These are phyloP conservation scores for Anacardium occidentale DNA, from an alignment of 345 rosid genomes.

Conservation along the genomic window DNA sequence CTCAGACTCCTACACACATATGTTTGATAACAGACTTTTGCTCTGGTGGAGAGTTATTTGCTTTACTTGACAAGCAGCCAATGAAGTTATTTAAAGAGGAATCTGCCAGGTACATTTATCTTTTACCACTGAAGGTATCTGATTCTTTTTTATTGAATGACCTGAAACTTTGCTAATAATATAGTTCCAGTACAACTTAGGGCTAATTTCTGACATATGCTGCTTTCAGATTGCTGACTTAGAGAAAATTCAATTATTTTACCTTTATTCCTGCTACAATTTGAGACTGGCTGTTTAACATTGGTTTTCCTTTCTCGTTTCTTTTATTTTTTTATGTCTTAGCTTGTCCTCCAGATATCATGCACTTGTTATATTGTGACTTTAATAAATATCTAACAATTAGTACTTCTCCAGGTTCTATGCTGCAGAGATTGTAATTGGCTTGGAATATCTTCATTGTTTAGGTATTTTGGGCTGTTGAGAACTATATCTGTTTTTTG, in stretches of 20 bases:
- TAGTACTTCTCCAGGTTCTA: conserved; percentile 64
- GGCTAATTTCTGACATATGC: not conserved
- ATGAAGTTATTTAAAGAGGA: conserved; percentile 83
- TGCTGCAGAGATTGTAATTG: conserved; percentile 83
- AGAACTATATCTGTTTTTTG: not conserved
- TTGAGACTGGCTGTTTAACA: not conserved
- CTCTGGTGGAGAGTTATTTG: conserved; percentile 95
- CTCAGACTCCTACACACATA: conserved; percentile 88
- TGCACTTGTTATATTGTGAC: not conserved
- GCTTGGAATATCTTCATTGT: conserved; percentile 95
- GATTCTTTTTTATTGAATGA: not conserved
- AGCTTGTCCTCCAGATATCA: not conserved
- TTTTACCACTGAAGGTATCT: not conserved
- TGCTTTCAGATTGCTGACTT: conserved; percentile 7
- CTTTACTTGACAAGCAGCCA: conserved; percentile 85
- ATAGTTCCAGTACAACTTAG: not conserved
- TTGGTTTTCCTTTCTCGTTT: not conserved
- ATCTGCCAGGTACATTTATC: conserved; percentile 65
- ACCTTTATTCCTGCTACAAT: conserved; percentile 5
- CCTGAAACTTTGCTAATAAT: conserved; percentile 3
- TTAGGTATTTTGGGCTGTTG: conserved; percentile 53
- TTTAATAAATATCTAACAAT: conserved; percentile 4
- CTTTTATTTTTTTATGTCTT: not conserved
- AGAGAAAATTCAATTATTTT: not conserved
- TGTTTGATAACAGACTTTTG: conserved; percentile 97